Evolutionary conservation across 305 asterid species (phyloP).

Genomic region (Vinca major): DNA sequence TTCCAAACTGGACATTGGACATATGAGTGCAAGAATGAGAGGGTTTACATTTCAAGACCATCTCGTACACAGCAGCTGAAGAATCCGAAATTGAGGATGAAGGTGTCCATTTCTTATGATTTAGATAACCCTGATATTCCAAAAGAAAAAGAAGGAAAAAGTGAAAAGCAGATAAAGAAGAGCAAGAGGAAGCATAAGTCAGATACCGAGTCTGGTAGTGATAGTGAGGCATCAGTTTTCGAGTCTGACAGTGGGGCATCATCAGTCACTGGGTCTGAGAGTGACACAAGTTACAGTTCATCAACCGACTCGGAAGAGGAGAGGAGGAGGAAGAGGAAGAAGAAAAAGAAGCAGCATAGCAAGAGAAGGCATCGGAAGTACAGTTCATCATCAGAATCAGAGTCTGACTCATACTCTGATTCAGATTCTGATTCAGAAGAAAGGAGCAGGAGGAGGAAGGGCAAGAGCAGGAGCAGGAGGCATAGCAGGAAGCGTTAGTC

Average conservation of each 20-base stretch:
- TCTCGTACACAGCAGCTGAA: constrained; percentile 84
- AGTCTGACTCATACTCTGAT: constrained; percentile 63
- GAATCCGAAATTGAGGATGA: constrained; percentile 87
- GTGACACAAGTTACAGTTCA: constrained; percentile 60
- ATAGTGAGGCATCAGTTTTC: constrained; percentile 80
- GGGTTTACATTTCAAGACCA: constrained; percentile 87
- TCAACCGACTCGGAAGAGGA: constrained; percentile 88
- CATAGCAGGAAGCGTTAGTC: constrained; percentile 42
- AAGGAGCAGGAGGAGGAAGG: constrained; percentile 54
- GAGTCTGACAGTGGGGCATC: constrained; percentile 65
- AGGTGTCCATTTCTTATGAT: constrained; percentile 48
- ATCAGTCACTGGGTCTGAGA: constrained; percentile 58
- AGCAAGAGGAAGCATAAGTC: constrained; percentile 85
- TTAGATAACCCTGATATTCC: constrained; percentile 50
- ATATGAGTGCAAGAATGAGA: constrained; percentile 84
- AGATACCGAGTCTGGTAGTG: constrained; percentile 44
- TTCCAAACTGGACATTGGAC: constrained; percentile 94
- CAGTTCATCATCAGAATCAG: constrained; percentile 66
- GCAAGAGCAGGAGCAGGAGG: constrained; percentile 37
- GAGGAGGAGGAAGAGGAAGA: constrained; percentile 63
- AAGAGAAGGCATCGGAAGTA: constrained; percentile 50
- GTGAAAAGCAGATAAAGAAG: constrained; percentile 38
- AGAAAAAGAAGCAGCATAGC: constrained; percentile 52
- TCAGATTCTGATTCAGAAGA: constrained; percentile 77
- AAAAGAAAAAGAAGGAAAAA: constrained; percentile 40